phyloP scores from a whole-genome alignment of 1,284 basidiomycete species.

The Leucoagaricus sp. region DNA sequence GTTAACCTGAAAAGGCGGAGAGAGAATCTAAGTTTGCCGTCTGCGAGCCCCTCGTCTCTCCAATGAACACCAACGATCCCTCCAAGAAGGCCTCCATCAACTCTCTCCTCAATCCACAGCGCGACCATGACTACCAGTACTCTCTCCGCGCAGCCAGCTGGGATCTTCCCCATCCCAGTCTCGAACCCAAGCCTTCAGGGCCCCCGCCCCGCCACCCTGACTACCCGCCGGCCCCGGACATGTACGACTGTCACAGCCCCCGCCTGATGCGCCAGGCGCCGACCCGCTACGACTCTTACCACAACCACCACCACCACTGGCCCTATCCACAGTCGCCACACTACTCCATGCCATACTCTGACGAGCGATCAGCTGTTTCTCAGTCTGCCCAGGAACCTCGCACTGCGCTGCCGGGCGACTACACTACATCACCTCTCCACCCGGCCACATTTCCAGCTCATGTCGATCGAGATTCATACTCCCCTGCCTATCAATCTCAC shows the following conservation, averaged over 20 bases:
- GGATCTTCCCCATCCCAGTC: slow-evolving; percentile 26
- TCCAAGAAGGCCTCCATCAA: slow-evolving; percentile 43
- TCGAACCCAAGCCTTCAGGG: slow-evolving; percentile 25
- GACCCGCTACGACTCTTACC: neutral
- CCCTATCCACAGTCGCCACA: no score
- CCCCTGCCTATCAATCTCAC: neutral
- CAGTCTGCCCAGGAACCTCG: no score
- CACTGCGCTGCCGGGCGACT: slow-evolving; percentile 34
- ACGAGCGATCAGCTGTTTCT: slow-evolving; percentile 34
- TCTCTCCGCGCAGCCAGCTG: slow-evolving; percentile 39
- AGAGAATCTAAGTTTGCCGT: neutral
- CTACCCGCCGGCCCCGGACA: slow-evolving; percentile 16
- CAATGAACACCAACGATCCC: slow-evolving; percentile 28
- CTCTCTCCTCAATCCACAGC: slow-evolving; percentile 42
- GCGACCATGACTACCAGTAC: slow-evolving; percentile 24
- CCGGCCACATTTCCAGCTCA: neutral
- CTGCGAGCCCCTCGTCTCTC: neutral
- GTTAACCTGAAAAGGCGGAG: slow-evolving; percentile 8
- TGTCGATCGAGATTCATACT: neutral
- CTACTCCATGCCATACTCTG: slow-evolving; percentile 30
- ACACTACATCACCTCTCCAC: slow-evolving; percentile 23
- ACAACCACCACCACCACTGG: neutral
- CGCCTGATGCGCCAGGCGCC: slow-evolving; percentile 16
- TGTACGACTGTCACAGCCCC: slow-evolving; percentile 22
- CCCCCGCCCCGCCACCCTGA: no score